A percentile compares a stretch with the other conserved stretches of the same genome.
phyloP scores from a whole-genome alignment of 108 stramenopile species.

The Discostella pseudostelligera region DNA sequence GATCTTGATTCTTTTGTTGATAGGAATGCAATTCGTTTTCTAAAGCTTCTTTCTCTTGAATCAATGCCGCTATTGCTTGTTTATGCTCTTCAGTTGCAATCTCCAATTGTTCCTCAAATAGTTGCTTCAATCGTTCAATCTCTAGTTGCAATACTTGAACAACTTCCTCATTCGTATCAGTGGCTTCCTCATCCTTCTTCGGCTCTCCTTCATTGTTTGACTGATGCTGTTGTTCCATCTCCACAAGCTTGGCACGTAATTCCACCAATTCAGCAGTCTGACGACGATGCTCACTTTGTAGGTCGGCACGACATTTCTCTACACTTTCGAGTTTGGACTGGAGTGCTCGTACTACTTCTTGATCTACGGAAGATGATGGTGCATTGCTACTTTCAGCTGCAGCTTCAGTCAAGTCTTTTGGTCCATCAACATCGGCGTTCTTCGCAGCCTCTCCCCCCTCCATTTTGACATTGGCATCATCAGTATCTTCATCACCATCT shows the following conservation, averaged over 20 bases:
- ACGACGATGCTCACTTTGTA: slow-evolving; percentile 27
- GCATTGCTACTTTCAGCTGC: too few relatives aligned
- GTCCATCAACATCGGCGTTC: slow-evolving; percentile 10
- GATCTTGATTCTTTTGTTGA: slow-evolving; percentile 7
- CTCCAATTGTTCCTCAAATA: slow-evolving; percentile 1
- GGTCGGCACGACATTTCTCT: slow-evolving; percentile 21
- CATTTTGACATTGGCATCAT: slow-evolving; percentile 21
- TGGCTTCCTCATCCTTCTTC: not conserved
- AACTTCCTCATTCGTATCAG: not conserved
- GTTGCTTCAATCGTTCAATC: slow-evolving; percentile 18
- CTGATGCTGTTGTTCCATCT: slow-evolving; percentile 6
- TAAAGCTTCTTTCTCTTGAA: slow-evolving; percentile 29
- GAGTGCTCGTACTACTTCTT: slow-evolving; percentile 23
- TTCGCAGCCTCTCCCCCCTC: slow-evolving; percentile 1
- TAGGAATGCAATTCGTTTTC: slow-evolving; percentile 15
- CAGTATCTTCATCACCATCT: too few relatives aligned
- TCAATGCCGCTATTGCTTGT: slow-evolving; percentile 4
- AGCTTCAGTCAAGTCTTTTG: too few relatives aligned
- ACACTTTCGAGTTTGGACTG: slow-evolving; percentile 29
- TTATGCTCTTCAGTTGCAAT: slow-evolving; percentile 9
- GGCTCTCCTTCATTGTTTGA: not conserved
- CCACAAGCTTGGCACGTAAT: slow-evolving; percentile 40
- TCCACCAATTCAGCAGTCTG: slow-evolving; percentile 40
- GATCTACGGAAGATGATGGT: not conserved
- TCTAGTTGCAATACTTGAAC: slow-evolving; percentile 13